Evolutionary conservation across 2,329 filamentous ascomycete species (phyloP).

Genomic region (Sphaerulina musiva): DNA sequence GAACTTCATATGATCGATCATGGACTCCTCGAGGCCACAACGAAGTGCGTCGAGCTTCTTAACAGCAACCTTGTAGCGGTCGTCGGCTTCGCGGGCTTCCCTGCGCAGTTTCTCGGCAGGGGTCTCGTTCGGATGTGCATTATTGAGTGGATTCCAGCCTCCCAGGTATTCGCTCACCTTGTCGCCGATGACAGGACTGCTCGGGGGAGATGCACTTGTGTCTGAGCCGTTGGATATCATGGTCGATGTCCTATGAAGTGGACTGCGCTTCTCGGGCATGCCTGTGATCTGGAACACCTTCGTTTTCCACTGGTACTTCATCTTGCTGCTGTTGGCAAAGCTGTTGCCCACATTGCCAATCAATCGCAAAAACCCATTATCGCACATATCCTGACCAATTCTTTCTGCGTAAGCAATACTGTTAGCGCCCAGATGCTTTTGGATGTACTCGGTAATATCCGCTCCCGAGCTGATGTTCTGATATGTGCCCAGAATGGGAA

Average conservation of each 20-base stretch:
- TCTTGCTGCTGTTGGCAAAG: slow-evolving; percentile 94
- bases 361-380: slow-evolving; percentile 77
- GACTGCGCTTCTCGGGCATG: slow-evolving; percentile 73
- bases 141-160: slow-evolving; percentile 89
- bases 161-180: slow-evolving; percentile 69
- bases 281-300: slow-evolving; percentile 85
- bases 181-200: slow-evolving; percentile 77
- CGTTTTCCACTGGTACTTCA: slow-evolving; percentile 96
- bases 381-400: slow-evolving; percentile 87
- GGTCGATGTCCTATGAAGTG: slow-evolving; percentile 68
- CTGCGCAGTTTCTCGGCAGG: slow-evolving; percentile 76
- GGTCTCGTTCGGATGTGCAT: slow-evolving; percentile 86
- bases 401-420: slow-evolving; percentile 87
- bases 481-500: slow-evolving; percentile 91
- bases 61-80: slow-evolving; percentile 83
- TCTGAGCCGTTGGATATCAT: slow-evolving; percentile 46
- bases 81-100: slow-evolving; percentile 84
- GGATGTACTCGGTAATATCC: slow-evolving; percentile 92
- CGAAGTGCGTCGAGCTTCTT: slow-evolving; percentile 82
- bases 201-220: slow-evolving; percentile 32
- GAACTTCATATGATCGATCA: slow-evolving; percentile 86
- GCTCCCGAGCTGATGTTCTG: slow-evolving; percentile 85
- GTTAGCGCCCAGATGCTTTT: slow-evolving; percentile 75
- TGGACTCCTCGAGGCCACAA: slow-evolving; percentile 91
- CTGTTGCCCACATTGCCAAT: slow-evolving; percentile 91